Evolutionary conservation across 1,284 basidiomycete species (phyloP), one percentile per base, ranked within the genome.

Genomic region (Irpex sp.): DNA sequence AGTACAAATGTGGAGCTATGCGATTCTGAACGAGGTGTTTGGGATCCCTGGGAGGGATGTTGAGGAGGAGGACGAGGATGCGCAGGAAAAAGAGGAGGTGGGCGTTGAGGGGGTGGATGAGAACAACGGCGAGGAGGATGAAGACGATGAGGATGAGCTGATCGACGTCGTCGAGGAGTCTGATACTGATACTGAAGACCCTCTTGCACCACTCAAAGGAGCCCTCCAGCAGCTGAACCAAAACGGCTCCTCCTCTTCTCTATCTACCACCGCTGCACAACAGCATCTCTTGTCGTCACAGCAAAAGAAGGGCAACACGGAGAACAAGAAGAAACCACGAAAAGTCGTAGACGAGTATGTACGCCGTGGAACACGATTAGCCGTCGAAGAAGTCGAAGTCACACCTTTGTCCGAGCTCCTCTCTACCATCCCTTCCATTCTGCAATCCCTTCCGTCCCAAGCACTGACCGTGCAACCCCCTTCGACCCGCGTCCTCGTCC

Each of bases 291-390:
- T 26, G 3, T 26, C 26, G 26, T 26, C 26, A 26, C 26, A 26
- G 26, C 26, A 26, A 26, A 26, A 26, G 3, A 26, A 26, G 26
- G 26, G 26, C 26, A 37, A 19, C 37, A 36, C 19, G 8, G 13
- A 55, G 26, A 26, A 26, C 3, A 26, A 59, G 50, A 17, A 66
- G 4, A 71, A 63, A 15, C 73, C 76, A 5, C 13, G 53, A 3
- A 82, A 81, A 51, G 70, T 74, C 1, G 76, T 94, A 8, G 81
- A 76, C 1, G 93, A 95, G 69, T 90, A 92, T 66, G 71, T 90
- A 47, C 86, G 93, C 15, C 84, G 88, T 33, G 91, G 92, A 3
- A 83, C 84, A 1, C 81, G 89, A 39, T 78, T 91, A 61, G 83
- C 83, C 3, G 71, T 83, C 19, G 86, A 89, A 64, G 76, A 78